A percentile compares a stretch with the other conserved stretches of the same genome.
Conservation (phyloP, 805 yeast genomes). For the Danielozyma ontarioensis region DNA sequence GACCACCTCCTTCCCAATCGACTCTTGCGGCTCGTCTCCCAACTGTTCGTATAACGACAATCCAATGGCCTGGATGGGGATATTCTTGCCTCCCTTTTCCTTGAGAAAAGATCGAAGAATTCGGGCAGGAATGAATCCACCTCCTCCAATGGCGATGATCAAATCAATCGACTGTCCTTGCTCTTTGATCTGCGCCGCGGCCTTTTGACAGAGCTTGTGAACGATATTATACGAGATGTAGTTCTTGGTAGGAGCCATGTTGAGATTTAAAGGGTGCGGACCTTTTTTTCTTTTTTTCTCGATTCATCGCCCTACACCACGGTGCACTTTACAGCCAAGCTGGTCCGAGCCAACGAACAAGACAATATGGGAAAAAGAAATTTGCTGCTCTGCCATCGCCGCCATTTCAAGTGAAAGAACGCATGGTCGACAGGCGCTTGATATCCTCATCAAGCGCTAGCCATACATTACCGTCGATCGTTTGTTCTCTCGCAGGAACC, state of each 20-base stretch:
- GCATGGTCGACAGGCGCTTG: no score
- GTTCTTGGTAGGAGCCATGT: conserved; percentile 17
- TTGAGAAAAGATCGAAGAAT: conserved; percentile 90
- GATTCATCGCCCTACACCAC: no score
- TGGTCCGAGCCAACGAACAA: no score
- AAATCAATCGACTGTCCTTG: conserved; percentile 48
- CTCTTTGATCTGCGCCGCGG: conserved; percentile 48
- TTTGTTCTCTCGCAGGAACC: no score
- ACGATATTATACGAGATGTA: conserved; percentile 76
- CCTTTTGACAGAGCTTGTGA: conserved; percentile 75
- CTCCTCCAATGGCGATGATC: conserved; percentile 95
- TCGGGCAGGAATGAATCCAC: conserved; percentile 97
- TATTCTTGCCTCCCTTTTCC: conserved; percentile 80
- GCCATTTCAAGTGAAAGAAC: no score
- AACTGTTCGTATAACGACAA: conserved; percentile 86
- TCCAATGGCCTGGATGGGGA: conserved; percentile 92
- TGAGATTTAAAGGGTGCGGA: no score
- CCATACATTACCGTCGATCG: no score
- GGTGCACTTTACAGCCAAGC: no score
- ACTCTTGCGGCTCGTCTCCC: conserved; percentile 45
- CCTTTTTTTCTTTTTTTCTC: no score
- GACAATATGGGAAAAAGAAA: no score
- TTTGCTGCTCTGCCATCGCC: no score
- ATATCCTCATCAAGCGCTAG: no score
- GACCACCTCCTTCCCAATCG: conserved; percentile 63